Base-by-base conservation (phyloP, 2,329 filamentous ascomycete species). In the Diaporthe vexans region DNA sequence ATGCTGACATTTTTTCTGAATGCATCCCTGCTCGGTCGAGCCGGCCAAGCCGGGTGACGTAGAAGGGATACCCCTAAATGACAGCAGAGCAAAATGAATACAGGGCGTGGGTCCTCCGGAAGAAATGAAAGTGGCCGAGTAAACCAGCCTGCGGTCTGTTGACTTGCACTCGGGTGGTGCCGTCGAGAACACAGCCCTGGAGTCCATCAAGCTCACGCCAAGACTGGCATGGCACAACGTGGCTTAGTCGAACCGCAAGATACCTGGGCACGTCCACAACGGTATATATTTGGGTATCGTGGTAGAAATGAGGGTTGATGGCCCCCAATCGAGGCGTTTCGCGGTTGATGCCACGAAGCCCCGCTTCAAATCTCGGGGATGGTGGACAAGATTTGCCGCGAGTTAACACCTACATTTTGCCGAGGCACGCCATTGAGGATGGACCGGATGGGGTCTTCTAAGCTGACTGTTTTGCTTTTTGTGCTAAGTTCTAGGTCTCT, bases 321-420 rank as follows among this genome's bases (percentile, higher is more conserved):
- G 43, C 43, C 43, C 26, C 24, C 8, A 26, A 26, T n/a, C 11
- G 15, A 37, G 40, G 26, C 40, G 21, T 35, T 17, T 21, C n/a
- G 46, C n/a, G 11, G 35, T n/a, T 6, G 21, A 35, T 19, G 26
- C 40, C 68, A n/a, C 40, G 57, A n/a, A 33, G 51, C 15, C 43
- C 46, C 57, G 33, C 63, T 72, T 63, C n/a, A 15, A 72, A 54
- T 63, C n/a, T 72, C 57, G 33, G 46, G 57, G 43, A 9, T 43
- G 40, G 17, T 29, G 9, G 15, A 46, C n/a, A 63, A 35, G 13
- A 46, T 6, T 29, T 40, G 21, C n/a, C 37, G 35, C 37, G 37
- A 8, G 1, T 26, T 26, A 21, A 35, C 3, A 19, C 40, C 40
- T 19, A 19, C 37, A 40, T 24, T 35, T 35, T 33, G 43, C 48